A percentile compares a stretch with the other conserved stretches of the same genome.
These are phyloP conservation scores for Blastocystis sp. DNA, from an alignment of 352 stramenopile species.

Conservation along the genomic window DNA sequence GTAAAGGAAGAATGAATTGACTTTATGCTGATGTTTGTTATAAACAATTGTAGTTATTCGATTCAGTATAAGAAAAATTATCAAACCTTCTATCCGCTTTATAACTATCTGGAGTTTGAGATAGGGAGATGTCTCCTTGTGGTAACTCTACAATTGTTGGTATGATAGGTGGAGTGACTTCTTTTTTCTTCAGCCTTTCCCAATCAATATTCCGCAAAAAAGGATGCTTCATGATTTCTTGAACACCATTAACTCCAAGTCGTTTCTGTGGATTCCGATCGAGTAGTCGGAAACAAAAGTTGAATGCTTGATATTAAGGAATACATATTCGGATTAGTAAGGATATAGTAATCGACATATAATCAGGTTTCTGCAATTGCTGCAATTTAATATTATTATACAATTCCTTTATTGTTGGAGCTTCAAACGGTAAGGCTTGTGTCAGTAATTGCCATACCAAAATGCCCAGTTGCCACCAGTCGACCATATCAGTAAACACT, in stretches of 20 bases:
- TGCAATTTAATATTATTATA: conserved; percentile 2
- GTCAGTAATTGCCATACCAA: conserved; percentile 82
- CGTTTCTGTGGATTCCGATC: conserved; percentile 78
- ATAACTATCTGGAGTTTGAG: background rate
- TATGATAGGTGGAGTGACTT: background rate
- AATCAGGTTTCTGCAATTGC: conserved; percentile 10
- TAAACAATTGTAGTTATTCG: too few relatives aligned
- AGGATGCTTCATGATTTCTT: conserved; percentile 77
- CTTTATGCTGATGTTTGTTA: too few relatives aligned
- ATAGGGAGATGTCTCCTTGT: background rate
- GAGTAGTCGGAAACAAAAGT: conserved; percentile 69
- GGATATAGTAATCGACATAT: conserved; percentile 64
- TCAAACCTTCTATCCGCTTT: background rate
- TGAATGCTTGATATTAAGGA: conserved; percentile 65
- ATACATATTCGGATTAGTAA: conserved; percentile 75
- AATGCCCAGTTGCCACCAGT: conserved; percentile 81
- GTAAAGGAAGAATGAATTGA: too few relatives aligned
- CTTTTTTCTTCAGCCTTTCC: conserved; percentile 66
- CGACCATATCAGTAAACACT: conserved; percentile 74
- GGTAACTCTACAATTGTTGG: background rate
- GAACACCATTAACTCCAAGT: conserved; percentile 74
- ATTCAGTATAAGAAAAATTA: background rate
- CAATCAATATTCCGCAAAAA: conserved; percentile 80
- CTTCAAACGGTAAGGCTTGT: conserved; percentile 77
- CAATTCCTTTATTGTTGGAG: conserved; percentile 68